Evolutionary conservation across 805 yeast genomes (phyloP), one percentile per base, ranked within the genome.

Genomic region (Starmerella stellata): DNA sequence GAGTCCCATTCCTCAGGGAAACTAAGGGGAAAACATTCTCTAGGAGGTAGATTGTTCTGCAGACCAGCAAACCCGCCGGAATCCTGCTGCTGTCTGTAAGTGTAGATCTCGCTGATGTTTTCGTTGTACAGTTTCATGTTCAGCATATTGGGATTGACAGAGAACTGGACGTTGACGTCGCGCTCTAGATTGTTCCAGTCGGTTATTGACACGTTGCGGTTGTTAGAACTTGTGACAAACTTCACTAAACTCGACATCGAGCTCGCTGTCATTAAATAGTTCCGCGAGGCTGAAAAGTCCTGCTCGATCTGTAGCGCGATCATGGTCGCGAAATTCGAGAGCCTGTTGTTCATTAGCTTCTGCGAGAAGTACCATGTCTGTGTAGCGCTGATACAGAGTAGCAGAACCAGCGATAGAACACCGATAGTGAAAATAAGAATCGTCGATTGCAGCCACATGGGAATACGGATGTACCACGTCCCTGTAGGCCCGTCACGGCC

Each of bases 391-490:
- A 46, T 30, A 7, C 40, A 21, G 31, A 44, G 30, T 15, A 46
- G 36, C 4, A 46, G 21, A 8, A 46, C 33, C 14, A 46, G 21
- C 3, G 49, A 44, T 2, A 47, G 17, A 18, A 46, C 36, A 15
- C 44, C 49, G 9, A 45, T 43, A 14, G 33, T 18, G 24, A 44
- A 29, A 27, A 45, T 47, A 19, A 46, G 35, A 15, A 46, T 37
- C 16, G 50, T 46, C 5, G 42, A 19, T 30, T 46, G 50, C 4
- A 38, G 34, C 50, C 50, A 46, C 20, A 46, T 25, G 13, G 50
- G 50, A 2, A 46, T 28, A 2, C 50, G 36, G 17, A 46, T 19
- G 32, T 34, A 45, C 48, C 48, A 45, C n/a, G 30, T 30, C 15
- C 46, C 42, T 15, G 25, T 14, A 30, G 45, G 38, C 18, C 33